Conservation (phyloP, 805 yeast genomes). For the Jamesozyma rosinii region DNA sequence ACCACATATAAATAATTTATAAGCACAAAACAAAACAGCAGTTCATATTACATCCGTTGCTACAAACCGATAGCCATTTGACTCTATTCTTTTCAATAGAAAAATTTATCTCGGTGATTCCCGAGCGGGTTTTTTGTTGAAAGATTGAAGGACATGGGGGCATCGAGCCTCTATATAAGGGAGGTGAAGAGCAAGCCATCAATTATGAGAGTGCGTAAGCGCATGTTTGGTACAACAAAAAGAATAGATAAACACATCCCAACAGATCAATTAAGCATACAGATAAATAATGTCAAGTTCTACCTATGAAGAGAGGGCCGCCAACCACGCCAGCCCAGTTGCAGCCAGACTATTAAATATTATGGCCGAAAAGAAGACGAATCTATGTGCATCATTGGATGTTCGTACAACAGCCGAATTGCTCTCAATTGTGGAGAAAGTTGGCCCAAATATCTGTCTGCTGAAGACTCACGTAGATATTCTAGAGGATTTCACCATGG, state of each 20-base stretch:
- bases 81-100: no score
- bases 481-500: conserved; percentile 78
- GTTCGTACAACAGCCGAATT: conserved; percentile 74
- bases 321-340: conserved; percentile 61
- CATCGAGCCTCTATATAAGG: no score
- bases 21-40: background rate
- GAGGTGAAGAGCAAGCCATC: no score
- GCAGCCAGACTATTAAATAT: conserved; percentile 64
- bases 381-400: conserved; percentile 91
- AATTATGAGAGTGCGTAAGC: no score
- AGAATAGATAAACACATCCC: no score
- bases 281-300: conserved; percentile 19
- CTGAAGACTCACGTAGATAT: conserved; percentile 94
- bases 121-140: no score
- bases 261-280: no score
- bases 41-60: no score
- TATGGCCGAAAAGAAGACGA: conserved; percentile 74
- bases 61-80: no score
- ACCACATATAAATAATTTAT: background rate
- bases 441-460: conserved; percentile 87
- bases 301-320: conserved; percentile 63
- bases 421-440: conserved; percentile 56
- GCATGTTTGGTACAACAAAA: no score
- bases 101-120: no score
- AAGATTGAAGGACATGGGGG: no score